A percentile compares a stretch with the other conserved stretches of the same genome.
Conservation (phyloP, 805 yeast species). For the Starmera quercuum region DNA sequence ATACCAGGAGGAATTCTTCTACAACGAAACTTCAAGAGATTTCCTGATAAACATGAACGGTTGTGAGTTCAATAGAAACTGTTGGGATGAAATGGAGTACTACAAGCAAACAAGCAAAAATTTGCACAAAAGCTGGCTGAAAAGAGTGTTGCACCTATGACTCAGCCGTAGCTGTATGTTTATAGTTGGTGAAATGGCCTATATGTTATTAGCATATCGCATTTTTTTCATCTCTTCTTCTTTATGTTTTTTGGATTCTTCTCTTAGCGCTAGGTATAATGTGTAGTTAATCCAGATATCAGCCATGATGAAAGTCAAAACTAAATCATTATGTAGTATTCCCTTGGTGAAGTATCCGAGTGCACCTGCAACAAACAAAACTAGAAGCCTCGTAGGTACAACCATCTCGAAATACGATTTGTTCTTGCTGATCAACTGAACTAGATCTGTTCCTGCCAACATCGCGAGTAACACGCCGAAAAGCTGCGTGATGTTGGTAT, state of each 20-base stretch:
- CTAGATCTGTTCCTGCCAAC: slow-evolving; percentile 43
- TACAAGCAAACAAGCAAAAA: slow-evolving; percentile 23
- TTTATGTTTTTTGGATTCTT: slow-evolving; percentile 37
- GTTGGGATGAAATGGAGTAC: slow-evolving; percentile 34
- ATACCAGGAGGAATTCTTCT: slow-evolving; percentile 25
- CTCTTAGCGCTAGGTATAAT: slow-evolving; percentile 53
- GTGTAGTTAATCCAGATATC: slow-evolving; percentile 69
- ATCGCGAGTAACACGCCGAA: slow-evolving; percentile 38
- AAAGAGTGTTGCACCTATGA: too few relatives aligned
- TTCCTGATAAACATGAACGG: slow-evolving; percentile 32
- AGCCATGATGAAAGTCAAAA: slow-evolving; percentile 46
- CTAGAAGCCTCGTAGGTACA: slow-evolving; percentile 48
- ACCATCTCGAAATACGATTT: slow-evolving; percentile 46
- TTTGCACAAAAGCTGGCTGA: slow-evolving; percentile 25
- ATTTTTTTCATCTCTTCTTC: slow-evolving; percentile 36
- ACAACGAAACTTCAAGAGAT: slow-evolving; percentile 28
- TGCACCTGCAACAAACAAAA: slow-evolving; percentile 42
- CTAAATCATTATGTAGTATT: slow-evolving; percentile 50
- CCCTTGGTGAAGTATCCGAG: slow-evolving; percentile 38
- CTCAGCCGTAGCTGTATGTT: too few relatives aligned
- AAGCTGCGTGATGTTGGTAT: slow-evolving; percentile 28
- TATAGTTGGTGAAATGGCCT: too few relatives aligned
- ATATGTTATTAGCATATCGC: too few relatives aligned
- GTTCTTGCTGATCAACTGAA: slow-evolving; percentile 46
- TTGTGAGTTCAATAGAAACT: slow-evolving; percentile 28